These are phyloP conservation scores for Blastomyces gilchristii DNA, from an alignment of 2,329 filamentous ascomycete genomes.

Conservation along the genomic window DNA sequence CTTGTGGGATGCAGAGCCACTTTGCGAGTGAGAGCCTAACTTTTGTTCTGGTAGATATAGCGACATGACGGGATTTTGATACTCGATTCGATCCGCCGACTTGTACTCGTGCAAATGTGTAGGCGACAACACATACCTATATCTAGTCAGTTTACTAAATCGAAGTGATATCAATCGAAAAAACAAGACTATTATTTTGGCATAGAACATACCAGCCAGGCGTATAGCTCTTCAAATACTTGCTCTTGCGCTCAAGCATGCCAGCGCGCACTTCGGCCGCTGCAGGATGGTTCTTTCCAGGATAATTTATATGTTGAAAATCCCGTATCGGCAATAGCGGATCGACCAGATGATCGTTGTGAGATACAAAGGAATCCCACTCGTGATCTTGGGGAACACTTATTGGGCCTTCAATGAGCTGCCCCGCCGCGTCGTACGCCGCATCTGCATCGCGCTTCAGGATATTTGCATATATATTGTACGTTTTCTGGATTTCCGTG, in stretches of 20 bases:
- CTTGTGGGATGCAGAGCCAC: slow-evolving; percentile 81
- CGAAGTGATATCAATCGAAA: slow-evolving; percentile 3
- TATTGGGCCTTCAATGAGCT: slow-evolving; percentile 72
- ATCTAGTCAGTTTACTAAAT: background rate
- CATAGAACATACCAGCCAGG: slow-evolving; percentile 65
- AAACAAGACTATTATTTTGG: background rate
- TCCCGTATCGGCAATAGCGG: slow-evolving; percentile 68
- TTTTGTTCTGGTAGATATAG: slow-evolving; percentile 92
- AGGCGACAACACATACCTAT: slow-evolving; percentile 86
- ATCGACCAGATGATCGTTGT: slow-evolving; percentile 77
- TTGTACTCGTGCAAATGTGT: slow-evolving; percentile 99
- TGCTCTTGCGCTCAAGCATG: slow-evolving; percentile 93
- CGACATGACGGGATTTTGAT: slow-evolving; percentile 88
- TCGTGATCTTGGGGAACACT: slow-evolving; percentile 91
- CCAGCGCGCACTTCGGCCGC: slow-evolving; percentile 79
- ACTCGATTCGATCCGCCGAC: slow-evolving; percentile 76
- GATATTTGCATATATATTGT: slow-evolving; percentile 86
- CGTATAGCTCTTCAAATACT: slow-evolving; percentile 95
- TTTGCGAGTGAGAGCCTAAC: slow-evolving; percentile 77
- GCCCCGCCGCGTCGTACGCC: slow-evolving; percentile 65
- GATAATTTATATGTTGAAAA: slow-evolving; percentile 77
- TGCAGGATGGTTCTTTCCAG: slow-evolving; percentile 75
- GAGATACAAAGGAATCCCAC: slow-evolving; percentile 72
- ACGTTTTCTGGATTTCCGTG: slow-evolving; percentile 94
- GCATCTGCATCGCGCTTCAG: slow-evolving; percentile 84